These are phyloP conservation scores for Domatiomyces catenatus DNA, from an alignment of 2,329 filamentous ascomycete species.

Conservation along the genomic window DNA sequence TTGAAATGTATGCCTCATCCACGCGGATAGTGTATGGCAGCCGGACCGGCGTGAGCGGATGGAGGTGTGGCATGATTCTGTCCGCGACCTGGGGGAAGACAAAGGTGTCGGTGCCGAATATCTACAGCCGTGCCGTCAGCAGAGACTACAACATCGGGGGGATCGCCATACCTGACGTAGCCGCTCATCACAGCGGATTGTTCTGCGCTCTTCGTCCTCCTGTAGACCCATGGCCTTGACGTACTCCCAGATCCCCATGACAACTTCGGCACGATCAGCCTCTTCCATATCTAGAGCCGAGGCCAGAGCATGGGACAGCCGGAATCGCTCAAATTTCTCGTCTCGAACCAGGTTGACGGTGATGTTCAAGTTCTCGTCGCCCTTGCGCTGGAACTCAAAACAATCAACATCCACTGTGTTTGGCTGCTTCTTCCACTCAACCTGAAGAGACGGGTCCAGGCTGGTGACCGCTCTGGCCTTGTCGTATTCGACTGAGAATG, in stretches of 20 bases:
- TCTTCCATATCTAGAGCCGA: constrained; percentile 75
- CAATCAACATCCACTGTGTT: constrained; percentile 66
- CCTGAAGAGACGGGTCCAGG: constrained; percentile 27
- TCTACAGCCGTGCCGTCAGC: constrained; percentile 30
- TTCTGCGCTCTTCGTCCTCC: constrained; percentile 87
- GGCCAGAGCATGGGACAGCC: constrained; percentile 61
- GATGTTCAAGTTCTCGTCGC: constrained; percentile 84
- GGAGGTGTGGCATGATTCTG: constrained; percentile 63
- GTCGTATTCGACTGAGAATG: constrained; percentile 37
- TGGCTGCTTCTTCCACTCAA: constrained; percentile 81
- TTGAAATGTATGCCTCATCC: constrained; percentile 61
- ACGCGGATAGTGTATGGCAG: constrained; percentile 88
- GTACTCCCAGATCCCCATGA: constrained; percentile 93
- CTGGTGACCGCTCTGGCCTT: constrained; percentile 26
- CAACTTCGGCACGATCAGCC: constrained; percentile 71
- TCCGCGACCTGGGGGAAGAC: constrained; percentile 76
- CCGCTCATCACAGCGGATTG: constrained; percentile 76
- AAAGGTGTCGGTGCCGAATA: constrained; percentile 60
- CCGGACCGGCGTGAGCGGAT: constrained; percentile 63
- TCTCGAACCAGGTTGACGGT: constrained; percentile 74
- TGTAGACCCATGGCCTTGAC: constrained; percentile 71
- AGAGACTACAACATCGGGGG: background rate
- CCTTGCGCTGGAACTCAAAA: constrained; percentile 76
- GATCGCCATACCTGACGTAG: constrained; percentile 51
- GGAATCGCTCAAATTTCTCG: constrained; percentile 72